Conservation (phyloP, 1,139 yeast species). For the Candida tunisiensis region DNA sequence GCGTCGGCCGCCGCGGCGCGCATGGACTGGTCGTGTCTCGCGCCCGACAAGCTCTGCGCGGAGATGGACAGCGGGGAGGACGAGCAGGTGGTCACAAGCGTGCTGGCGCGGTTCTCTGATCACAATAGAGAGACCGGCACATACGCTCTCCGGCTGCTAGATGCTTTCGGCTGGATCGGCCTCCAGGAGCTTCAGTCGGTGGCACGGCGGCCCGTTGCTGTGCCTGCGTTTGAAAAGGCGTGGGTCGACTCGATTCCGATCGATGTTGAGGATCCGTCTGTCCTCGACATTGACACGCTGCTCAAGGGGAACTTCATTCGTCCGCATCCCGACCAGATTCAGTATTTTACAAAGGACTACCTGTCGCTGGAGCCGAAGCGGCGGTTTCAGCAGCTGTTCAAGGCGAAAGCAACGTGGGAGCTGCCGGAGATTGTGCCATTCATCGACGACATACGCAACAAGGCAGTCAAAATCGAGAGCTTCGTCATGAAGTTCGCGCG, state of each 20-base stretch:
- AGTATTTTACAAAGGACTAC: slow-evolving; percentile 30
- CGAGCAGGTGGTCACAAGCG: slow-evolving; percentile 26
- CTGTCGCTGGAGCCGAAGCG: slow-evolving; percentile 35
- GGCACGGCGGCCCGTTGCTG: slow-evolving; percentile 9
- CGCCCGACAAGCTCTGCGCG: slow-evolving; percentile 13
- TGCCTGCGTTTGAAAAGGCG: slow-evolving; percentile 34
- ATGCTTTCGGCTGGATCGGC: slow-evolving; percentile 4
- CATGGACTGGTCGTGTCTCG: slow-evolving; percentile 11
- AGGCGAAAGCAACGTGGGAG: slow-evolving; percentile 49
- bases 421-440: slow-evolving; percentile 59
- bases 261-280: slow-evolving; percentile 39
- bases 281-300: slow-evolving; percentile 29
- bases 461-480: slow-evolving; percentile 45
- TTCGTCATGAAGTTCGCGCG: slow-evolving; percentile 64
- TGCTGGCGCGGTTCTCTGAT: slow-evolving; percentile 30
- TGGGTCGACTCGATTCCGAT: slow-evolving; percentile 59
- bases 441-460: slow-evolving; percentile 33
- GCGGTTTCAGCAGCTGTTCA: slow-evolving; percentile 47
- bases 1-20: slow-evolving; percentile 30
- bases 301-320: slow-evolving; percentile 39
- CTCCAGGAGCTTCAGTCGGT: slow-evolving; percentile 7
- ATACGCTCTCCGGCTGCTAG: slow-evolving; percentile 1
- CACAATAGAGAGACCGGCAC: slow-evolving; percentile 1
- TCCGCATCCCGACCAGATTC: slow-evolving; percentile 29
- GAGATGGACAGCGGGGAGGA: slow-evolving; percentile 11